Base-by-base conservation (phyloP, 495 filamentous ascomycete species). In the Cetradonia linearis region DNA sequence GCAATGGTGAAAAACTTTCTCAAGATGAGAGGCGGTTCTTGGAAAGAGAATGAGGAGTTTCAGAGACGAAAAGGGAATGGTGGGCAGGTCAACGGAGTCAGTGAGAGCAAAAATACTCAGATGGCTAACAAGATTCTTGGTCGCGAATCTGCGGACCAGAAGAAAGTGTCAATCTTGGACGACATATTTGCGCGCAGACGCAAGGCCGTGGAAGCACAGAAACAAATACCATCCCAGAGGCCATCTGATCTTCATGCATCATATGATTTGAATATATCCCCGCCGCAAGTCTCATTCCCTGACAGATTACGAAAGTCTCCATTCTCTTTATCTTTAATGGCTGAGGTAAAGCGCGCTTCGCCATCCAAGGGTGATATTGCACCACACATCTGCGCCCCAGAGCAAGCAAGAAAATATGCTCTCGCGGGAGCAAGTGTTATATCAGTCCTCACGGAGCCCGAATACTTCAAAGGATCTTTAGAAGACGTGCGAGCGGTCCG, bases 401-500 rank as follows among this genome's bases (percentile, higher is more conserved):
- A 85, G 11, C 93, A 99, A 73, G 93, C 93, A 48, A 83, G 87
- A 56, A 87, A 85, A 63, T 99, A 98, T 70, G 94, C 94, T 14
- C 80, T 91, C 9, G 91, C 94, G 16, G 94, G 93, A 25, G 94
- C 93, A 30, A 96, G 92, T 65, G 87, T 94, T 33, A 97, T 98
- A 65, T 96, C 91, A 13, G 94, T 99, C 14, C 82, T 99, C 56
- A 99, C 93, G 0, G 93, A 99, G 72, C 93, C 93, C 0, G 86
- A 96, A 66, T 99, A 91, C 91, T 99, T 99, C 76, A 97, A 96
- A 72, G 93, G 93, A 33, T 91, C 86, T 64, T 89, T 97, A 56
- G 93, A 99, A 56, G 93, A 99, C 69, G 76, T 99, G 38, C 85
- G 89, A 49, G 82, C 86, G 57, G 93, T 96, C 31, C 84, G 93